These are phyloP conservation scores for Omphalea diandra DNA, from an alignment of 441 rosid genomes.

Conservation along the genomic window DNA sequence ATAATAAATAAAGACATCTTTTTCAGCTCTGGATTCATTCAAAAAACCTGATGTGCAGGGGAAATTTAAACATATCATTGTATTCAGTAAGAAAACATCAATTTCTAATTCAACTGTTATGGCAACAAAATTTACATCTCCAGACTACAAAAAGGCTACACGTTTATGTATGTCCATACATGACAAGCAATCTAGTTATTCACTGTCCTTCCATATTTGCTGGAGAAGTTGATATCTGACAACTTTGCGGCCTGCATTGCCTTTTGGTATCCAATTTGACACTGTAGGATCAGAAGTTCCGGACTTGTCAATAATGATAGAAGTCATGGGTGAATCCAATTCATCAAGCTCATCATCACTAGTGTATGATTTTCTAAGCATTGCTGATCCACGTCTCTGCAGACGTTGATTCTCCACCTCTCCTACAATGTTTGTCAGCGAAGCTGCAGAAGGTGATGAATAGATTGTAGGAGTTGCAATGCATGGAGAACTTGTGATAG, in stretches of 20 bases:
- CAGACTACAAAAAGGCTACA: not conserved
- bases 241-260: slow-evolving; percentile 48
- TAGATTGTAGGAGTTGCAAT: slow-evolving; percentile 58
- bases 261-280: slow-evolving; percentile 48
- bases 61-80: too few relatives aligned
- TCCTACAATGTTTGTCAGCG: slow-evolving; percentile 47
- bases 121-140: slow-evolving; percentile 15
- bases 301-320: slow-evolving; percentile 43
- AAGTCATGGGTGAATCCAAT: slow-evolving; percentile 64
- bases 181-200: slow-evolving; percentile 6
- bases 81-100: too few relatives aligned
- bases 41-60: too few relatives aligned
- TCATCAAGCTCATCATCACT: slow-evolving; percentile 89
- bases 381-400: slow-evolving; percentile 51
- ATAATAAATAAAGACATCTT: too few relatives aligned
- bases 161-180: not conserved
- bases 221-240: slow-evolving; percentile 74
- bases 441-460: slow-evolving; percentile 56
- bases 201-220: slow-evolving; percentile 61
- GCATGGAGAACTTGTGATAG: slow-evolving; percentile 50
- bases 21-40: too few relatives aligned
- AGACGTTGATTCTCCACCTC: slow-evolving; percentile 44
- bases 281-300: slow-evolving; percentile 35
- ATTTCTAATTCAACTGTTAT: not conserved
- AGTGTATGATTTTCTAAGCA: slow-evolving; percentile 62